phyloP scores from a whole-genome alignment of 2,329 filamentous ascomycete species.

The Alternaria sp. region DNA sequence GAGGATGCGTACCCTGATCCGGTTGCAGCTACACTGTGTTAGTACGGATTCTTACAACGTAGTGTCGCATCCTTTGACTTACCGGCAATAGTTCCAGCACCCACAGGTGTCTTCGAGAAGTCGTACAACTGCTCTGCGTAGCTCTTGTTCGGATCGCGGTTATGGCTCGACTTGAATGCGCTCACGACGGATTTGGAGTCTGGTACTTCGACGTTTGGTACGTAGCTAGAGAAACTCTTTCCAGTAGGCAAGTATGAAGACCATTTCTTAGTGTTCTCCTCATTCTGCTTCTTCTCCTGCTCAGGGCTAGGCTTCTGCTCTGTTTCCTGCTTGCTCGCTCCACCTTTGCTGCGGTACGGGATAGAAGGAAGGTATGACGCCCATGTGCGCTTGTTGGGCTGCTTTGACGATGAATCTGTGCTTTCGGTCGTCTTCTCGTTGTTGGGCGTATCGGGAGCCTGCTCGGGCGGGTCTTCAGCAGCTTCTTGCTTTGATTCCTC shows the following conservation, averaged over 20 bases:
- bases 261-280: constrained; percentile 51
- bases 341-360: constrained; percentile 41
- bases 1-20: constrained; percentile 56
- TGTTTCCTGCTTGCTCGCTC: constrained; percentile 19
- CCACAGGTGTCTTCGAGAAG: constrained; percentile 59
- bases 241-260: constrained; percentile 56
- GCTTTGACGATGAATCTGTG: constrained; percentile 15
- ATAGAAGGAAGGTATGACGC: constrained; percentile 49
- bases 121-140: constrained; percentile 58
- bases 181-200: constrained; percentile 52
- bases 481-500: constrained; percentile 22
- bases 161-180: constrained; percentile 53
- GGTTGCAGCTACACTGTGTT: constrained; percentile 46
- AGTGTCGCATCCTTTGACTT: constrained; percentile 10
- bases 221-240: constrained; percentile 56
- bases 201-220: constrained; percentile 49
- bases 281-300: constrained; percentile 41
- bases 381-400: constrained; percentile 44
- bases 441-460: constrained; percentile 34
- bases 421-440: constrained; percentile 17
- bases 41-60: background rate
- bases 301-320: constrained; percentile 33
- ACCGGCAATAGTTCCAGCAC: constrained; percentile 54
- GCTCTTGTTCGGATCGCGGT: constrained; percentile 56
- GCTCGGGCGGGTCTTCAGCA: constrained; percentile 36